These are phyloP conservation scores for Acanthamoeba sp. DNA, from an alignment of 208 protist genomes.

Conservation along the genomic window DNA sequence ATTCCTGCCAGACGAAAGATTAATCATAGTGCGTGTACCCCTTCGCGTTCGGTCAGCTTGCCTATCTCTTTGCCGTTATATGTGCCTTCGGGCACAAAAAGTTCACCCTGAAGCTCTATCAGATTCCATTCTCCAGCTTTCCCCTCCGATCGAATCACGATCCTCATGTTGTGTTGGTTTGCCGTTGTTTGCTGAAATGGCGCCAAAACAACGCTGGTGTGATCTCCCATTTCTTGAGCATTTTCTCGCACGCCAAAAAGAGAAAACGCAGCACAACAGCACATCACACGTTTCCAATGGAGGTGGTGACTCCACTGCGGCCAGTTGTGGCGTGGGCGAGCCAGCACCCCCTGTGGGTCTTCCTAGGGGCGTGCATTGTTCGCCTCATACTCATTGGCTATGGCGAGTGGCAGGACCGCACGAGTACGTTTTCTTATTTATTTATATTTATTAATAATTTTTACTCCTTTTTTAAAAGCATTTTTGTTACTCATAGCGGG, in stretches of 20 bases:
- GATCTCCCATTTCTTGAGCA: no score
- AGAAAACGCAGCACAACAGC: no score
- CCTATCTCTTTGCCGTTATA: conserved; percentile 60
- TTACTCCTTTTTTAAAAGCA: background rate
- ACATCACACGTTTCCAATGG: background rate
- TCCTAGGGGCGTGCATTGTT: background rate
- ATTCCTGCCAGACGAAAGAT: background rate
- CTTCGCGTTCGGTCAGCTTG: conserved; percentile 42
- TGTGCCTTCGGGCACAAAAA: background rate
- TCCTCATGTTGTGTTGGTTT: background rate
- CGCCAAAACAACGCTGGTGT: no score
- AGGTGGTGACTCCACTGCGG: background rate
- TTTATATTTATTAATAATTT: background rate
- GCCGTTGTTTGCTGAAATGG: background rate
- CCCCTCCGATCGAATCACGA: conserved; percentile 39
- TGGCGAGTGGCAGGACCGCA: conserved; percentile 64
- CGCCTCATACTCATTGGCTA: conserved; percentile 35
- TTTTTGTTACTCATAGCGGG: background rate
- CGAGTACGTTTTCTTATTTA: background rate
- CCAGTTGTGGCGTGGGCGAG: background rate
- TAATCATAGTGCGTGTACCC: background rate
- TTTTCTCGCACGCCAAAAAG: no score
- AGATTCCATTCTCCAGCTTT: conserved; percentile 47
- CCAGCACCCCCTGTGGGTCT: background rate
- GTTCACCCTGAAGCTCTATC: conserved; percentile 60